Evolutionary conservation across 371 early-diverging fungal species (phyloP), one percentile per base, ranked within the genome.

Genomic region (Saksenaea vasiformis): DNA sequence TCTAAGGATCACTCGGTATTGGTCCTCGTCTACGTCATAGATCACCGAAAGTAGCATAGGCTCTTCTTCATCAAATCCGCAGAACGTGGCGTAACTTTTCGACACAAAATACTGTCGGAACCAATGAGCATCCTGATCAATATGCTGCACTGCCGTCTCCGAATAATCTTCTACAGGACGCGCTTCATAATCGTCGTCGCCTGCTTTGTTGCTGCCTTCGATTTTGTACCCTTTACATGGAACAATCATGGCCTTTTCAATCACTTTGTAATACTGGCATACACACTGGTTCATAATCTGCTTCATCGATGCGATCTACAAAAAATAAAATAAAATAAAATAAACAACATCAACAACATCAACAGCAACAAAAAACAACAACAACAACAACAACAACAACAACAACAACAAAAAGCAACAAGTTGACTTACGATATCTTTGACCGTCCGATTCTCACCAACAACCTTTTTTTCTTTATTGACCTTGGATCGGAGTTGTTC

Each of bases 361-460:
- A 38, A 14, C 4, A 39, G 2, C 14, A 58, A 19, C 24, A 19
- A 0, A 47, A 31, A 22, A 13, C 5, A 55, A 17, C 26, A 38
- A n/a, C n/a, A n/a, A n/a, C n/a, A n/a, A n/a, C n/a, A n/a, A 31
- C 11, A 1, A 58, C 5, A 62, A 41, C n/a, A 14, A 56, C 14
- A 38, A 14, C 4, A 39, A 4, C 14, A 58, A 19, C 24, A 19
- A 0, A 47, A 31, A 22, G 19, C 5, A 55, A 17, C 26, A 38
- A n/a, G n/a, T n/a, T n/a, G n/a, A 67, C 65, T 68, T 60, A 77
- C 74, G 58, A 70, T 68, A 3, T 75, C 75, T 37, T 70, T 78
- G 28, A 78, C 71, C 5, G 60, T 26, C 1, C 36, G 27, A 19
- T 63, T 47, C 10, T 34, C 37, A 11, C 34, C 39, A 14, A 56